Conservation (phyloP, 257 asterid species). For the Petrea volubilis region DNA sequence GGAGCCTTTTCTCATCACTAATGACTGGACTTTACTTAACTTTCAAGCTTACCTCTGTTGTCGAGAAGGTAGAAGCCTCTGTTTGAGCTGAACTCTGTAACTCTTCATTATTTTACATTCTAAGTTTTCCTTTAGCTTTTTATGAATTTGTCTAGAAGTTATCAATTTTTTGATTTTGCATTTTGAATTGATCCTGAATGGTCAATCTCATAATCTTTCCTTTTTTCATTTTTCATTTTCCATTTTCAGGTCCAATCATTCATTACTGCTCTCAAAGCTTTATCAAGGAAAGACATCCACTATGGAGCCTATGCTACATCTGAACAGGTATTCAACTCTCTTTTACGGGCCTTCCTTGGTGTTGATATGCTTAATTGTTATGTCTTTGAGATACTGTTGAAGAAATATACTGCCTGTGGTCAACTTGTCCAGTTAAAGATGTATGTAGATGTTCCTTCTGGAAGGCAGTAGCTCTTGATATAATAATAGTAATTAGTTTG, state of each 20-base stretch:
- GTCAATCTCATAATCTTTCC: neutral
- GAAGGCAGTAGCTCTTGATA: neutral
- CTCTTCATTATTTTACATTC: conserved; percentile 5
- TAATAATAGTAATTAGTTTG: neutral
- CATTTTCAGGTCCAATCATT: conserved; percentile 67
- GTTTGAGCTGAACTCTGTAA: conserved; percentile 11
- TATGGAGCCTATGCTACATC: conserved; percentile 86
- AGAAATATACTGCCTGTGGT: conserved; percentile 11
- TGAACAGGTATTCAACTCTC: conserved; percentile 62
- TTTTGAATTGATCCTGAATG: neutral
- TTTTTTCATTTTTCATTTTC: neutral
- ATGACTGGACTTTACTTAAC: conserved; percentile 87
- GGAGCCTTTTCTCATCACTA: conserved; percentile 86
- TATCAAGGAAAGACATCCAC: conserved; percentile 72
- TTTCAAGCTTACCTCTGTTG: conserved; percentile 88
- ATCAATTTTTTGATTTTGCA: neutral
- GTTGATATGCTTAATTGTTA: conserved; percentile 5
- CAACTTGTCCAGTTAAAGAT: neutral
- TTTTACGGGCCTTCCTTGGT: neutral
- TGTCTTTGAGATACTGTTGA: conserved; percentile 13
- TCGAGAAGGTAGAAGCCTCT: conserved; percentile 67
- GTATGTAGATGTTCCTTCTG: neutral
- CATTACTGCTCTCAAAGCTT: conserved; percentile 64
- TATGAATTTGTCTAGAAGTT: neutral
- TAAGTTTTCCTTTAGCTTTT: neutral